These are phyloP conservation scores for Pleurotus tuoliensis DNA, from an alignment of 768 basidiomycete species.

Conservation along the genomic window DNA sequence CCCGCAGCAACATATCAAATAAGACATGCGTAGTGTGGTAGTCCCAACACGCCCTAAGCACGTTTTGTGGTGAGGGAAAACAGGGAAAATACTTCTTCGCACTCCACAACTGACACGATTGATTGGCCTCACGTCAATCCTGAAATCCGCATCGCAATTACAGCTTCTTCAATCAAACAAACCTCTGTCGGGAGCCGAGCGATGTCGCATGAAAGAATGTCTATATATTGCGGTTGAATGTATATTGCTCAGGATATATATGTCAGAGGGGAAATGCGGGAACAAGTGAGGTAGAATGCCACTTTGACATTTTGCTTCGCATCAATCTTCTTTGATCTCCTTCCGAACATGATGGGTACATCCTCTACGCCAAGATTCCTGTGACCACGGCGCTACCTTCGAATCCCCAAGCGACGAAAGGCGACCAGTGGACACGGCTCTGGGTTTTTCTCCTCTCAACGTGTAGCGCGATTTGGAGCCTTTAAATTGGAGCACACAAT, in stretches of 20 bases:
- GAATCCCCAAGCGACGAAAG: neutral
- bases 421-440: too few species aligned
- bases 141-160: neutral
- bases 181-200: too few species aligned
- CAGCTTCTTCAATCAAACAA: too few species aligned
- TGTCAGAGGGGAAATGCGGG: too few species aligned
- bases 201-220: too few species aligned
- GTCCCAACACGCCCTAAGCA: neutral
- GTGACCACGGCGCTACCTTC: neutral
- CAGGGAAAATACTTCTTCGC: neutral
- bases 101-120: constrained; percentile 3
- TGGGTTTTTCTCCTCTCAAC: too few species aligned
- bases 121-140: too few species aligned
- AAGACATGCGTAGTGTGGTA: neutral
- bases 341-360: neutral
- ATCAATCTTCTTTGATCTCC: neutral
- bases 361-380: neutral
- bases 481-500: too few species aligned
- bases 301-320: neutral
- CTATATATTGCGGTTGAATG: too few species aligned
- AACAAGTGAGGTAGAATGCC: constrained; percentile 1
- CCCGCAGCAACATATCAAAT: neutral
- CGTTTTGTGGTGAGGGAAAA: constrained; percentile 3
- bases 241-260: too few species aligned
- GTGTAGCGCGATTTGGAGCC: neutral